Evolutionary conservation across 176 grass and related monocot genomes (phyloP), one percentile per base, ranked within the genome.

Genomic region (Oryza nivara): DNA sequence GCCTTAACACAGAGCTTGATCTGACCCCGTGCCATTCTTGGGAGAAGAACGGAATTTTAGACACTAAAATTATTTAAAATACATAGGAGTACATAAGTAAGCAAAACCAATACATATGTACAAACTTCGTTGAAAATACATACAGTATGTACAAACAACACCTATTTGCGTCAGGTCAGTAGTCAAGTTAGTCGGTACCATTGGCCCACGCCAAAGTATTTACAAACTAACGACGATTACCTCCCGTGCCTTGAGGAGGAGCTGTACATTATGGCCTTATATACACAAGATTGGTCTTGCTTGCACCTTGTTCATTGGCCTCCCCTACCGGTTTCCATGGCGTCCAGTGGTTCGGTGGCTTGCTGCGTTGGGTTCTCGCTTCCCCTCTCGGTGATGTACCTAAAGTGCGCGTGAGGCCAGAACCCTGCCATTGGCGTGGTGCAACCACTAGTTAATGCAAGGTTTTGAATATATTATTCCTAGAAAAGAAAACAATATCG

Each of bases 371-470:
- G 69, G 61, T 61, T 51, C 36, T 36, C 26, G 35, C 48, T 45
- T 38, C 73, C 74, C n/a, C 38, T 81, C 60, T 86, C 84, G 2
- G 5, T 43, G 61, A 90, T 2, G 46, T 68, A 63, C 68, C 61
- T 86, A 15, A 79, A 83, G 80, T 83, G 79, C 11, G 74, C 88
- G 61, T 86, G 84, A 47, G 88, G 88, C 88, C 83, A 86, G 5
- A 74, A 74, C 35, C 88, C 83, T 90, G 19, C 16, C 68, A 68
- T 74, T 74, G 25, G 14, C 0, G 43, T 28, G 1, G 32, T 1
- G 49, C 49, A 52, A 16, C 49, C 49, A 17, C 49, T 52, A 52
- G 49, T 52, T 52, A 52, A 52, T 17, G 49, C 49, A 52, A 17
- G 49, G 49, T 52, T 52, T 52, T 16, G 49, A 52, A 52, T 16